Percentiles rank a stretch among this genome's conserved stretches.
Conservation (phyloP, 345 rosid species). For the Melaleuca alternifolia region DNA sequence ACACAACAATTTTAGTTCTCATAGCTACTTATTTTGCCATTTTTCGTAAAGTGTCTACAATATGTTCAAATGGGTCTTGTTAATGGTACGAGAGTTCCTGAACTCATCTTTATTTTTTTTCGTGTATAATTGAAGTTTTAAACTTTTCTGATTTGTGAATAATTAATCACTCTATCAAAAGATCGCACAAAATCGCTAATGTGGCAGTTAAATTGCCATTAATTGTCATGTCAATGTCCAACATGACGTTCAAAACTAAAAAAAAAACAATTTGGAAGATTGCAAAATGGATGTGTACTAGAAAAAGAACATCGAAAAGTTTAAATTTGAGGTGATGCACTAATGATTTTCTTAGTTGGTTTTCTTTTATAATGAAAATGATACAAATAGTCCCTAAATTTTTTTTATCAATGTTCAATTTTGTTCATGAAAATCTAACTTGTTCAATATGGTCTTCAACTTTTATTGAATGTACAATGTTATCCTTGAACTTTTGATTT, state of each 20-base stretch:
- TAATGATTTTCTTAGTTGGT: too few species aligned
- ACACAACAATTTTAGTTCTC: not conserved
- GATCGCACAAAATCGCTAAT: not conserved
- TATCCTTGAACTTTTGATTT: too few species aligned
- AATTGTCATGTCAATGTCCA: not conserved
- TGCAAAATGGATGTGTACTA: not conserved
- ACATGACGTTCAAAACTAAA: too few species aligned
- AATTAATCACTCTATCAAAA: not conserved
- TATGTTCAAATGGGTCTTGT: not conserved
- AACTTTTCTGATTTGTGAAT: not conserved
- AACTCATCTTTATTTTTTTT: not conserved
- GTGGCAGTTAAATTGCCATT: too few species aligned
- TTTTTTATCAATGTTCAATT: too few species aligned
- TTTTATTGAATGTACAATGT: too few species aligned
- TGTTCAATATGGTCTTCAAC: too few species aligned
- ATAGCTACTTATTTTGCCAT: not conserved
- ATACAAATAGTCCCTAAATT: too few species aligned
- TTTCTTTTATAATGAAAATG: too few species aligned
- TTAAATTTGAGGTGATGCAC: not conserved
- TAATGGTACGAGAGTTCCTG: not conserved
- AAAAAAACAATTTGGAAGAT: too few species aligned
- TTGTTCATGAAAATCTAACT: too few species aligned
- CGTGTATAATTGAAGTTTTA: fast-evolving
- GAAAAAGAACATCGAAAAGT: too few species aligned
- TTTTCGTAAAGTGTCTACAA: not conserved